Evolutionary conservation across 1,284 basidiomycete genomes (phyloP).

Genomic region (Mycena sp.): DNA sequence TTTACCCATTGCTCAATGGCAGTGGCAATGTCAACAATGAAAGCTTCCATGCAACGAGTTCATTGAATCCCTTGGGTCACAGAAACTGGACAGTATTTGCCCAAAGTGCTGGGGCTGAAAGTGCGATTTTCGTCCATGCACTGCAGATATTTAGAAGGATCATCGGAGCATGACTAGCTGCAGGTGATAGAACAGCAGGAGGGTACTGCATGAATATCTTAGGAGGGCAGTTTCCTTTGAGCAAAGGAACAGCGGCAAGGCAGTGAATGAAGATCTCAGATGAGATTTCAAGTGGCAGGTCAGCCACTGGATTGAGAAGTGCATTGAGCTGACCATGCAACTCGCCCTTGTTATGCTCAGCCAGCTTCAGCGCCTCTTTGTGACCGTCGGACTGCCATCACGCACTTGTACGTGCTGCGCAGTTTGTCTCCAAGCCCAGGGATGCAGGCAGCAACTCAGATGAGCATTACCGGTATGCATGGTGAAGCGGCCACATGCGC

Average conservation of each 20-base stretch:
- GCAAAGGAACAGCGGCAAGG: not conserved
- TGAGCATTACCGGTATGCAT: too few species aligned
- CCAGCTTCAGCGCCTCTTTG: too few species aligned
- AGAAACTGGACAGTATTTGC: not conserved
- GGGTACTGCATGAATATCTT: not conserved
- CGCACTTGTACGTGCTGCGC: too few species aligned
- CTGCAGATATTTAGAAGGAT: too few species aligned
- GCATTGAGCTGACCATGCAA: not conserved
- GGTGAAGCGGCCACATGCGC: too few species aligned
- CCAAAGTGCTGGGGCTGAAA: not conserved
- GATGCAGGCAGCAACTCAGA: too few species aligned
- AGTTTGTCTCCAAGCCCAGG: too few species aligned
- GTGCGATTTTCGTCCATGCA: slow-evolving; percentile 3
- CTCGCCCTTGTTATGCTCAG: not conserved
- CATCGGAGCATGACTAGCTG: too few species aligned
- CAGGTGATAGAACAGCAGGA: not conserved
- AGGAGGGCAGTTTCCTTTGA: too few species aligned
- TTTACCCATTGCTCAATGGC: not conserved
- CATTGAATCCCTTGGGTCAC: not conserved
- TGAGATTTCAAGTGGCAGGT: slow-evolving; percentile 2
- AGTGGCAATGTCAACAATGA: not conserved
- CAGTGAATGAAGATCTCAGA: slow-evolving; percentile 12
- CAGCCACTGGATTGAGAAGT: slow-evolving; percentile 1
- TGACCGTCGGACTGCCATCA: too few species aligned
- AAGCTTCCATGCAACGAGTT: not conserved